Evolutionary conservation across 73 alveolate species (phyloP), one percentile per base, ranked within the genome.

Genomic region (Breviolum minutum): DNA sequence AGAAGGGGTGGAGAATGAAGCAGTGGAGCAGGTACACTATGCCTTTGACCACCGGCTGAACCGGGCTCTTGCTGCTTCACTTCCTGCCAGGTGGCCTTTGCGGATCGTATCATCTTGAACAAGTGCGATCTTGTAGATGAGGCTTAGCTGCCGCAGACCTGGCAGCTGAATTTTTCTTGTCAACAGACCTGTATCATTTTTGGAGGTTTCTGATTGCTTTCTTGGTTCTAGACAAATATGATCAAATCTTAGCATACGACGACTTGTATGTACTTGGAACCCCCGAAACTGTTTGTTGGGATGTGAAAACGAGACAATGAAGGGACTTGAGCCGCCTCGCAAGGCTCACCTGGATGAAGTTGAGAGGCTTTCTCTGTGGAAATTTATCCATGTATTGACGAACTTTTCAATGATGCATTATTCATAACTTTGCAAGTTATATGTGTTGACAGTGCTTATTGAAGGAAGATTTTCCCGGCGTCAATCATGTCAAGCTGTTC

Each of bases 1-100:
- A 8, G 99, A 95, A 22, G 99, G 99, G 7, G 99, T 95, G 69
- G 99, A 95, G 90, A 95, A 95, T 32, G 99, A 95, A 40, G 96
- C 97, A 19, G 99, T 95, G 66, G 99, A 95, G 97, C 99, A 95
- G 99, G 79, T 26, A 64, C 8, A n/a, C 54, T 40, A 40, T 40
- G 54, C 54, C 54, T 3, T 40, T 40, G 93, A 82, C n/a, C n/a
- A 54, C n/a, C 80, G 20, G 93, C n/a, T 26, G 76, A 63, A 86
- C n/a, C n/a, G n/a, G n/a, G n/a, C n/a, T n/a, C n/a, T n/a, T n/a
- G n/a, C n/a, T n/a, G 54, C 54, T 40, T 40, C 54, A 40, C 54
- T 40, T 40, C 54, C 54, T 40, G 54, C 54, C 81, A 91, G 95
- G 97, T 95, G 90, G 99, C 99, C 70, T 95, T 95, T 74, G 99